Conservation (phyloP, 139 green algal genomes). For the Spirogloea muscicola region DNA sequence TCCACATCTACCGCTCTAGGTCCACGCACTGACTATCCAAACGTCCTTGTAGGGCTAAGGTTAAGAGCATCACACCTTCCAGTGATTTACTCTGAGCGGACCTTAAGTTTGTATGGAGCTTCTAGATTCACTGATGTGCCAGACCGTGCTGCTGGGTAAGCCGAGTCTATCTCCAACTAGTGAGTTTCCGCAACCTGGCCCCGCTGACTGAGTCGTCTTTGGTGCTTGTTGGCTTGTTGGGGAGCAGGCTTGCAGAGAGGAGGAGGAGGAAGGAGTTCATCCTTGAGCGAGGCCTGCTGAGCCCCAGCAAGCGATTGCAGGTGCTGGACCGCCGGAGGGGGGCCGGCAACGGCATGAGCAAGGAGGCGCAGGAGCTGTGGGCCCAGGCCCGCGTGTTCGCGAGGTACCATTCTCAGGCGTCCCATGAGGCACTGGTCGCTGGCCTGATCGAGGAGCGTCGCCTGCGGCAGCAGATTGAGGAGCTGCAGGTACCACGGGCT, state of each 20-base stretch:
- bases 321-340: conserved; percentile 38
- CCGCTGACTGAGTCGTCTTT: no score
- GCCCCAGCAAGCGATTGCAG: conserved; percentile 59
- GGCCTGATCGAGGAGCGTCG: conserved; percentile 71
- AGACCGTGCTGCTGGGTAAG: no score
- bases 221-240: no score
- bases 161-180: no score
- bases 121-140: no score
- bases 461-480: conserved; percentile 73
- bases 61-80: no score
- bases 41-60: no score
- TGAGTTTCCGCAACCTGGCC: no score
- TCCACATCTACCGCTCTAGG: conserved; percentile 80
- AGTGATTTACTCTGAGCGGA: no score
- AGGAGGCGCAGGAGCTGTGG: conserved; percentile 66
- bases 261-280: conserved; percentile 69
- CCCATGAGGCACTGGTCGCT: conserved; percentile 76
- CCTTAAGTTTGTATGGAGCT: no score
- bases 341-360: no score
- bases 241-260: conserved; percentile 61
- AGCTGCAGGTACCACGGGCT: conserved; percentile 65
- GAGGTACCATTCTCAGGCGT: conserved; percentile 60
- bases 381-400: conserved; percentile 75
- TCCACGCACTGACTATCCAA: no score
- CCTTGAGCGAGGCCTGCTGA: conserved; percentile 65